Evolutionary conservation across 2,329 filamentous ascomycete species (phyloP), one percentile per base, ranked within the genome.

Genomic region (Fusarium sp.): DNA sequence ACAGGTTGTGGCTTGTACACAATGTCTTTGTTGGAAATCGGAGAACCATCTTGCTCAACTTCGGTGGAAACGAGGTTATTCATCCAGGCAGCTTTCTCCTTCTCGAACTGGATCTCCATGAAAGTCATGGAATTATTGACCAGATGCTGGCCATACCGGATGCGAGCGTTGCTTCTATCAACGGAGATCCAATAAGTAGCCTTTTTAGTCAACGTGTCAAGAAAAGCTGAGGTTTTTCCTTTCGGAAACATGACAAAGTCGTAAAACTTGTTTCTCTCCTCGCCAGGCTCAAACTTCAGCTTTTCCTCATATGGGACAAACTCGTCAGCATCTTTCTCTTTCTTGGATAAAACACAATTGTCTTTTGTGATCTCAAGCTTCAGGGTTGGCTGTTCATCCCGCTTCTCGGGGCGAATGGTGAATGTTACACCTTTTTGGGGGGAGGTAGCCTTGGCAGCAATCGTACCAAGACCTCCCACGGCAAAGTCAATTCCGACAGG

Each of bases 201-300:
- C 9, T 19, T 42, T 9, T 23, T 11, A 1, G 35, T 56, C 37
- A 43, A 23, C 6, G 25, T 43, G 21, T 56, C 52, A 19, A 56
- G 52, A 7, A 56, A 32, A 11, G 52, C 35, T 8, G 25, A 15
- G 1, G 0, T 1, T 6, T 56, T 56, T 5, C 52, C 52, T 3
- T 56, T 56, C 0, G 52, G 52, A 23, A 56, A 56, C 52, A 23
- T 32, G 25, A 56, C 52, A 10, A 43, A 0, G 13, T 56, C 35
- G 6, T n/a, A 3, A 5, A 8, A 19, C 9, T 56, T 56, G 16
- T 3, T 30, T 6, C 52, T 40, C 2, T 43, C 52, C 3, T 56
- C 37, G 2, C 16, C 52, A 0, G 52, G 8, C 5, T 23, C 2
- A 32, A 56, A 43, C 2, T n/a, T 43, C 0, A 56, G 21, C 0